Evolutionary conservation across 257 asterid genomes (phyloP).

Genomic region (Prunella vulgaris): DNA sequence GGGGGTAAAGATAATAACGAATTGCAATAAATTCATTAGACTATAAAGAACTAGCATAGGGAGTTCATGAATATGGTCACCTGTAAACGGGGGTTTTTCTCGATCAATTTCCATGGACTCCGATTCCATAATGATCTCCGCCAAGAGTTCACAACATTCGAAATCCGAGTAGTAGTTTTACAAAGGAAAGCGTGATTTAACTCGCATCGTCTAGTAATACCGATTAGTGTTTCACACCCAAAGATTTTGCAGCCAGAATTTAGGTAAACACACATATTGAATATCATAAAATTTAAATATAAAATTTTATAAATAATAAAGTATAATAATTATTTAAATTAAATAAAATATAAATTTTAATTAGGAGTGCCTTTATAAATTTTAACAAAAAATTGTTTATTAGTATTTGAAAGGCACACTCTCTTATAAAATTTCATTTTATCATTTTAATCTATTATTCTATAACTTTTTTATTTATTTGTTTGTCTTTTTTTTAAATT

Average conservation of each 20-base stretch:
- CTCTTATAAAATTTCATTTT: too few relatives aligned
- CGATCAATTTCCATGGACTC: constrained; percentile 61
- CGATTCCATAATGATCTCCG: constrained; percentile 24
- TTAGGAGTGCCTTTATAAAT: too few relatives aligned
- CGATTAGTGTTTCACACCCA: background rate
- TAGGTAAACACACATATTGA: too few relatives aligned
- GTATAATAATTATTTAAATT: too few relatives aligned
- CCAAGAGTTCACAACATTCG: background rate
- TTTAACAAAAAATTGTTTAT: too few relatives aligned
- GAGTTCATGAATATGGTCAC: constrained; percentile 20
- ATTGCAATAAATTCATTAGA: background rate
- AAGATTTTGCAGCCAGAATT: background rate
- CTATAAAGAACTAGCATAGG: background rate
- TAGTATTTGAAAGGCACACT: too few relatives aligned
- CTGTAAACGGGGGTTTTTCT: constrained; percentile 28
- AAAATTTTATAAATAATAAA: too few relatives aligned
- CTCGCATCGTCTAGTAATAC: background rate
- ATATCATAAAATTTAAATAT: too few relatives aligned
- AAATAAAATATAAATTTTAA: too few relatives aligned
- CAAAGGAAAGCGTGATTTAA: background rate
- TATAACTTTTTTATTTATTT: too few relatives aligned
- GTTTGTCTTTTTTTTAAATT: too few relatives aligned
- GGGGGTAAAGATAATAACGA: background rate
- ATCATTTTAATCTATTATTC: too few relatives aligned
- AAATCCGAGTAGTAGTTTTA: background rate